phyloP scores from a whole-genome alignment of 2,329 filamentous ascomycete genomes.

The Calonectria pteridis region DNA sequence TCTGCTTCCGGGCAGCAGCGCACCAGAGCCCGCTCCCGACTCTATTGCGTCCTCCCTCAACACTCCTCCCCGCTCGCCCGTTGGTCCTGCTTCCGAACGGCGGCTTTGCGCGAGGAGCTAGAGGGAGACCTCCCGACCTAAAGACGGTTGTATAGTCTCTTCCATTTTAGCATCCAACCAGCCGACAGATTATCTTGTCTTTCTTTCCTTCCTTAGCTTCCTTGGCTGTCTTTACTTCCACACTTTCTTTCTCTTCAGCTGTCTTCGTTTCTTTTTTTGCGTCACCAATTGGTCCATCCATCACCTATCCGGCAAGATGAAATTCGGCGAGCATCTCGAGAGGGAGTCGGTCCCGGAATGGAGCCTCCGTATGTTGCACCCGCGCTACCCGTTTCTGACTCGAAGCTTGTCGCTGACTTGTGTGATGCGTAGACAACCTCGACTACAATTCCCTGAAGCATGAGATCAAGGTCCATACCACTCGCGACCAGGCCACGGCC shows the following conservation, averaged over 20 bases:
- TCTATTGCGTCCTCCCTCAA: constrained; percentile 3
- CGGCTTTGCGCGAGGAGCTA: constrained; percentile 18
- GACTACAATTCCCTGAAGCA: constrained; percentile 91
- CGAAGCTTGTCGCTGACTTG: constrained; percentile 8
- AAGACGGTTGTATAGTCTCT: background rate
- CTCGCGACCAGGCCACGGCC: constrained; percentile 75
- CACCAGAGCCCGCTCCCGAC: constrained; percentile 14
- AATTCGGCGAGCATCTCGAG: constrained; percentile 69
- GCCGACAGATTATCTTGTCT: background rate
- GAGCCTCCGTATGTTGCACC: constrained; percentile 73
- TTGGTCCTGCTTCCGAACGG: constrained; percentile 8
- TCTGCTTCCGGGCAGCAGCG: constrained; percentile 18
- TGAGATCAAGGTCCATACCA: constrained; percentile 85
- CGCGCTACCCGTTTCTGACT: background rate
- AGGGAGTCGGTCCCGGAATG: constrained; percentile 85
- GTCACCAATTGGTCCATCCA: constrained; percentile 18
- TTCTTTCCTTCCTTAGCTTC: background rate
- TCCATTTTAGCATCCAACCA: background rate
- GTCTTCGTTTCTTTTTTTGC: background rate
- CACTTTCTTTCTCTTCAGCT: background rate
- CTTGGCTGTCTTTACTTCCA: background rate
- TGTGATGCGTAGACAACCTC: constrained; percentile 74
- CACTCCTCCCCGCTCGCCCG: constrained; percentile 15
- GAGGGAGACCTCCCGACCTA: constrained; percentile 17
- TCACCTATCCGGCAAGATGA: constrained; percentile 47